These are phyloP conservation scores for Lipomyces japonicus DNA, from an alignment of 805 yeast genomes.

Conservation along the genomic window DNA sequence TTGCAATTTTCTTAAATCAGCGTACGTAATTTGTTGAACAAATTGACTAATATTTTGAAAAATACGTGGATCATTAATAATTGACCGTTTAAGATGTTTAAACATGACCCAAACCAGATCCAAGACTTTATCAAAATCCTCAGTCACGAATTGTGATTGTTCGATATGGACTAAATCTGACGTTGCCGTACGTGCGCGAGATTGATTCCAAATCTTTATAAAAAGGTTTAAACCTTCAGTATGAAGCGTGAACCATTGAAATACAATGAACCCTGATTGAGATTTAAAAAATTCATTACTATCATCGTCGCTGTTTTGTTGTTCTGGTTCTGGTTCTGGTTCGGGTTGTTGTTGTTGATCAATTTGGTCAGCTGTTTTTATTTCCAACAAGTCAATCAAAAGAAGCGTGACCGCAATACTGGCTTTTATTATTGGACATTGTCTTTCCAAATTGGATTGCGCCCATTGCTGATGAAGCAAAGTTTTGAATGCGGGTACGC, in stretches of 20 bases:
- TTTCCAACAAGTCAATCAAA: constrained; percentile 7
- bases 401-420: constrained; percentile 10
- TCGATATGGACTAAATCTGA: too few relatives aligned
- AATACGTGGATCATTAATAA: neutral
- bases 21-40: constrained; percentile 1
- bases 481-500: neutral
- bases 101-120: constrained; percentile 11
- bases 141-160: too few relatives aligned
- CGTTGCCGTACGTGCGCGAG: constrained; percentile 3
- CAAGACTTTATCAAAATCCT: constrained; percentile 1
- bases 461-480: constrained; percentile 20
- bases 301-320: neutral
- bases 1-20: constrained; percentile 9
- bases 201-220: constrained; percentile 11
- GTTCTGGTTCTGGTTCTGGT: neutral
- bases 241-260: constrained; percentile 20
- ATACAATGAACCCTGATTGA: too few relatives aligned
- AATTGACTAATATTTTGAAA: neutral
- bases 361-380: neutral
- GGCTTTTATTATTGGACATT: constrained; percentile 14
- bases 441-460: neutral
- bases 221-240: constrained; percentile 10
- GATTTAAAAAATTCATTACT: too few relatives aligned
- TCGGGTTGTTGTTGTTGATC: too few relatives aligned
- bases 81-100: neutral